Conservation (phyloP, 805 yeast species). For the Candida suzukii region DNA sequence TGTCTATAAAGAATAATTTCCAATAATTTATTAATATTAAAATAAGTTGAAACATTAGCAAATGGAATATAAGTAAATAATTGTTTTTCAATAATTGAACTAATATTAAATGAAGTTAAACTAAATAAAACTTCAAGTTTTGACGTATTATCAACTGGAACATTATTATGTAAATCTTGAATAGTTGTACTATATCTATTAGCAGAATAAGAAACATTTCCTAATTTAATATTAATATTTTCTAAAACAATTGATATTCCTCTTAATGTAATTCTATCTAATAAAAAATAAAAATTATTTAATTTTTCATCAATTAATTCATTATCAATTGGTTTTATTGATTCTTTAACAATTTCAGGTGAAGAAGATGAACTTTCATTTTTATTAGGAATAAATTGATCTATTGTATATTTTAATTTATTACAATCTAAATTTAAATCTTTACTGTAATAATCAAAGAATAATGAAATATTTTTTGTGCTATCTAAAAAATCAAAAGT, state of each 20-base stretch:
- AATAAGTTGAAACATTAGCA: constrained; percentile 1
- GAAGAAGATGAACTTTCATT: too few species aligned
- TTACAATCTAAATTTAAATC: not conserved
- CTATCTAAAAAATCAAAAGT: not conserved
- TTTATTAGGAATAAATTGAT: not conserved
- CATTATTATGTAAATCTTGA: not conserved
- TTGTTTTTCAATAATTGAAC: not conserved
- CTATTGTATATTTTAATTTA: not conserved
- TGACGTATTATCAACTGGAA: not conserved
- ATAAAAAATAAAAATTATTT: not conserved
- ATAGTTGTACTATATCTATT: not conserved
- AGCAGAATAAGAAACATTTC: not conserved
- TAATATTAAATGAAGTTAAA: not conserved
- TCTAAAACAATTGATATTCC: not conserved
- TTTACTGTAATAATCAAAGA: not conserved
- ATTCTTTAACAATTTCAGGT: too few species aligned
- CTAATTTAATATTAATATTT: not conserved
- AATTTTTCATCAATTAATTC: not conserved
- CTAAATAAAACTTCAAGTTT: not conserved
- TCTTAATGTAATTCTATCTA: not conserved
- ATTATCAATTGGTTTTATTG: too few species aligned
- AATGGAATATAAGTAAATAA: constrained; percentile 2
- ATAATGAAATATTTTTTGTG: not conserved
- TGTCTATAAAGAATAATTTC: not conserved
- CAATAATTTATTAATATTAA: not conserved